These are phyloP conservation scores for Moringa oleifera DNA, from an alignment of 345 rosid species.

Conservation along the genomic window DNA sequence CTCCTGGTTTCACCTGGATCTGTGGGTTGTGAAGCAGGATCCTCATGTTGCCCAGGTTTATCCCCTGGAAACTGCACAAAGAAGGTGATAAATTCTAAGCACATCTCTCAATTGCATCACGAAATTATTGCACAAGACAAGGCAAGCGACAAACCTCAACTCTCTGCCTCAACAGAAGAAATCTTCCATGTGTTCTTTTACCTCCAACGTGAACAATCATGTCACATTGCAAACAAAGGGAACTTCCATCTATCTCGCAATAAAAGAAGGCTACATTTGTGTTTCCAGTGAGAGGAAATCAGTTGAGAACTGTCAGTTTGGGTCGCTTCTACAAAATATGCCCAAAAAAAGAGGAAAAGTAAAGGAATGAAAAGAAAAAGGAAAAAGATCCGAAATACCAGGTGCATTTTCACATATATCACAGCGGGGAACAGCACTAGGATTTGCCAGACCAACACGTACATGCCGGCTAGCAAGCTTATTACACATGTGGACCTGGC, in stretches of 20 bases:
- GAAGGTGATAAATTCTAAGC: slow-evolving; percentile 8
- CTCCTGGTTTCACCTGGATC: slow-evolving; percentile 28
- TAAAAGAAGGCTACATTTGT: slow-evolving; percentile 65
- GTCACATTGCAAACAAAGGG: slow-evolving; percentile 83
- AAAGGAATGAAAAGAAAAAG: background rate
- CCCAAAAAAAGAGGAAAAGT: background rate
- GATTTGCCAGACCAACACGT: slow-evolving; percentile 67
- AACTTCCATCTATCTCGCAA: slow-evolving; percentile 82
- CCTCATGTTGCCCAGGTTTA: slow-evolving; percentile 28
- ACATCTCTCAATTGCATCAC: background rate
- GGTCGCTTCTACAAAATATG: background rate
- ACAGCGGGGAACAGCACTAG: slow-evolving; percentile 63
- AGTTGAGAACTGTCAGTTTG: too few species aligned
- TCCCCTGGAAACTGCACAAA: slow-evolving; percentile 80
- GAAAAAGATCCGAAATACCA: slow-evolving; percentile 28
- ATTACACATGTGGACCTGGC: slow-evolving; percentile 81
- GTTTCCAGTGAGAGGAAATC: slow-evolving; percentile 12
- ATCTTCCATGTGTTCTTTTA: slow-evolving; percentile 66
- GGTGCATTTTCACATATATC: slow-evolving; percentile 82
- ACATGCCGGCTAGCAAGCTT: slow-evolving; percentile 83
- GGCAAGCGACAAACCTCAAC: slow-evolving; percentile 43
- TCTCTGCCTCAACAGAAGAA: slow-evolving; percentile 68
- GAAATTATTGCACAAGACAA: background rate
- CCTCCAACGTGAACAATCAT: slow-evolving; percentile 83
- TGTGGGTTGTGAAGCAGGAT: slow-evolving; percentile 20